Conservation (phyloP, 202 grass and related monocot genomes). For the Zizania palustris region DNA sequence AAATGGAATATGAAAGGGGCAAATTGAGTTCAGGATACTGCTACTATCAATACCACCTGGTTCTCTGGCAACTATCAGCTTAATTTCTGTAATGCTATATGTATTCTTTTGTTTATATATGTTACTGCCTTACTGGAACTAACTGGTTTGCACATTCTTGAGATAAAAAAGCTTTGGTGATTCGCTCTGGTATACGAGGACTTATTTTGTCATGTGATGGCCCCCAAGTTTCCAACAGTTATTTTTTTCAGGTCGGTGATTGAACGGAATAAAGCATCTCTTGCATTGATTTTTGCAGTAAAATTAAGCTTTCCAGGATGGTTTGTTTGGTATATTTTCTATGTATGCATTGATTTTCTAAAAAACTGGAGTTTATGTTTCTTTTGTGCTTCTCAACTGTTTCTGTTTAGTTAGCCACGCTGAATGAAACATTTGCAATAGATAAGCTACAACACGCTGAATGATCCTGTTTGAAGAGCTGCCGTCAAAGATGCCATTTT, state of each 20-base stretch:
- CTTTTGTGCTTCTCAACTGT: too few relatives aligned
- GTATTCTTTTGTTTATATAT: not conserved
- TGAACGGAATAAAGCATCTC: too few relatives aligned
- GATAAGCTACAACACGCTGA: not conserved
- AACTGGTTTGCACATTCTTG: not conserved
- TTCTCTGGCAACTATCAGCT: not conserved
- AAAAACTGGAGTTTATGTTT: too few relatives aligned
- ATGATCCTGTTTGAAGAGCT: constrained; percentile 26
- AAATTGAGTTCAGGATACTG: not conserved
- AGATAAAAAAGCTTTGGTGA: too few relatives aligned
- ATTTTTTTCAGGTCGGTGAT: too few relatives aligned
- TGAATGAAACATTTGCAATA: not conserved
- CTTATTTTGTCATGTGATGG: not conserved
- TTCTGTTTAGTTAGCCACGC: too few relatives aligned
- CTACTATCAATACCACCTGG: not conserved
- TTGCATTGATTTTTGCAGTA: not conserved
- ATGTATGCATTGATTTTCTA: too few relatives aligned
- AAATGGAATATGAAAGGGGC: constrained; percentile 2
- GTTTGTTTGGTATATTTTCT: not conserved
- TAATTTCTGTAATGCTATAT: constrained; percentile 1
- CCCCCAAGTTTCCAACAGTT: not conserved
- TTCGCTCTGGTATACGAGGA: too few relatives aligned
- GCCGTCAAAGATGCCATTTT: constrained; percentile 7
- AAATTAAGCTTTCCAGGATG: not conserved
- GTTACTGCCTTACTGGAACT: not conserved